A percentile compares a stretch with the other conserved stretches of the same genome.
Evolutionary conservation across 345 rosid species (phyloP).

Genomic region (Eutrema heterophyllum): DNA sequence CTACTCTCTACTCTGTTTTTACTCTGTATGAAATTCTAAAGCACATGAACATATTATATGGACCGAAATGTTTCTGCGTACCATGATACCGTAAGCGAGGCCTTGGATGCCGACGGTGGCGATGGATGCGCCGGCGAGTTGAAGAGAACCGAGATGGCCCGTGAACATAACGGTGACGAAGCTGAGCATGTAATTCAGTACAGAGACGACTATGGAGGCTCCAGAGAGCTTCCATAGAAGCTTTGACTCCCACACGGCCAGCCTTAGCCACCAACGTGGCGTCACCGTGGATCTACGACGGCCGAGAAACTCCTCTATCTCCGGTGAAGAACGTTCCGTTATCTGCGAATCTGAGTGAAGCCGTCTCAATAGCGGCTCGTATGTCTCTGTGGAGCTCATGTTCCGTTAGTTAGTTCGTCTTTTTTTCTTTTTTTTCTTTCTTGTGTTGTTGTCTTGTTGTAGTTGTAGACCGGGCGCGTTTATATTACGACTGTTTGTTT

Average conservation of each 20-base stretch:
- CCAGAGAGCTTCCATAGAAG: slow-evolving; percentile 73
- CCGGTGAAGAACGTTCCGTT: slow-evolving; percentile 48
- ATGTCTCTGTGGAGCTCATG: slow-evolving; percentile 29
- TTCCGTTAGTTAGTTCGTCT: background rate
- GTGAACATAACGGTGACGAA: slow-evolving; percentile 73
- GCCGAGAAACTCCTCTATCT: slow-evolving; percentile 61
- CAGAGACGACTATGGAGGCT: slow-evolving; percentile 61
- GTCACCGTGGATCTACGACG: slow-evolving; percentile 32
- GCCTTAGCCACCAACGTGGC: slow-evolving; percentile 64
- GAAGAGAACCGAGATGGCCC: slow-evolving; percentile 68
- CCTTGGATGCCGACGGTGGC: slow-evolving; percentile 92
- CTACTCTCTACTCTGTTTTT: too few relatives aligned
- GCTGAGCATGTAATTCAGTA: slow-evolving; percentile 78
- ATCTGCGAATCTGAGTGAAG: slow-evolving; percentile 55
- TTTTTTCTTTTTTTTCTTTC: background rate
- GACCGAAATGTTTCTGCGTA: slow-evolving; percentile 19
- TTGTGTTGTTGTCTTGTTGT: background rate
- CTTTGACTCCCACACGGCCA: slow-evolving; percentile 76
- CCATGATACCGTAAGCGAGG: slow-evolving; percentile 95
- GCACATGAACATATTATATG: background rate
- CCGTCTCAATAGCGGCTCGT: slow-evolving; percentile 48
- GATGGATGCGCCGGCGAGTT: slow-evolving; percentile 88
- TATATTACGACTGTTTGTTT: slow-evolving; percentile 8
- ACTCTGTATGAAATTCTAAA: background rate
- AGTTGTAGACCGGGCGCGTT: background rate